These are phyloP conservation scores for Physcomitrellopsis africana DNA, from an alignment of 225 moss, liverwort and hornwort genomes.

Conservation along the genomic window DNA sequence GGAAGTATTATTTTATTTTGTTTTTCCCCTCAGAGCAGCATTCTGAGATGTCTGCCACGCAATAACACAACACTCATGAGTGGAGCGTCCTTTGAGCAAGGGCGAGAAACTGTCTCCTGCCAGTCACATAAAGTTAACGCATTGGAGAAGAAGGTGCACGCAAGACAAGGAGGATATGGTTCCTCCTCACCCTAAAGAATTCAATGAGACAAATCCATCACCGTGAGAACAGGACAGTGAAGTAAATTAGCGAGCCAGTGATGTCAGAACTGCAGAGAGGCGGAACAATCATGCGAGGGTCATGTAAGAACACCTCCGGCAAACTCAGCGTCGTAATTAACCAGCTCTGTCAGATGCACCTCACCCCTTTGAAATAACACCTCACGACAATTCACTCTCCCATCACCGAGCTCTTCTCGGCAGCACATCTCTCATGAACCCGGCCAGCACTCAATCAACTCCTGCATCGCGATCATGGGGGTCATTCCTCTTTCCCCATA, in stretches of 20 bases:
- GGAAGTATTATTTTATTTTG: neutral
- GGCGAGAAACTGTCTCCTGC: conserved; percentile 11
- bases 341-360: neutral
- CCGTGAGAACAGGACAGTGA: conserved; percentile 29
- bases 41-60: conserved; percentile 12
- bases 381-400: no score
- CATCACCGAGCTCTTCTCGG: neutral
- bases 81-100: neutral
- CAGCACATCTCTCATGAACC: no score
- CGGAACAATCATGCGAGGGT: conserved; percentile 51
- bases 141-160: conserved; percentile 14
- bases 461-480: no score
- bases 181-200: neutral
- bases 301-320: conserved; percentile 25
- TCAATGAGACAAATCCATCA: conserved; percentile 12
- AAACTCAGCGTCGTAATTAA: conserved; percentile 4
- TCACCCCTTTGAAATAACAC: neutral
- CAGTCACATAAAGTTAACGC: conserved; percentile 8
- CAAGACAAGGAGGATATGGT: conserved; percentile 31
- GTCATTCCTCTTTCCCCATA: no score
- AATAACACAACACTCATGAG: conserved; percentile 13
- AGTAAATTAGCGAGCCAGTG: conserved; percentile 30
- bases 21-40: neutral
- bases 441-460: no score
- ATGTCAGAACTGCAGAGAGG: conserved; percentile 36